phyloP scores from a whole-genome alignment of 805 yeast species.

The Lachancea quebecensis region DNA sequence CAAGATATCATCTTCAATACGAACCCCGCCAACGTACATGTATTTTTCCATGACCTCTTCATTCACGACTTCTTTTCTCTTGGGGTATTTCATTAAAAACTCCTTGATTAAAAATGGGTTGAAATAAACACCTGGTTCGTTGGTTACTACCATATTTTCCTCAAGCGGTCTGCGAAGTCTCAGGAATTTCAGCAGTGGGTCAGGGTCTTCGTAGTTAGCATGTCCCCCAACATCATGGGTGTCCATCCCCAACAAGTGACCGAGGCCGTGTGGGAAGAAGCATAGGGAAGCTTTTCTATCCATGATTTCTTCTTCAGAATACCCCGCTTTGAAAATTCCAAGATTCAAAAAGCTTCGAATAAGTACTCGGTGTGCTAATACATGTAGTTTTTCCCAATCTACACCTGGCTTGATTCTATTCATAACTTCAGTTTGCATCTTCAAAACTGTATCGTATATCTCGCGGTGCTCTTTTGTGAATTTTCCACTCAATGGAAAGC shows the following conservation, averaged over 20 bases:
- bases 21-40: constrained; percentile 91
- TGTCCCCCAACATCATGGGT: constrained; percentile 93
- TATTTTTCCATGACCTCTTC: constrained; percentile 63
- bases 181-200: constrained; percentile 67
- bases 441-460: constrained; percentile 69
- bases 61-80: constrained; percentile 53
- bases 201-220: constrained; percentile 78
- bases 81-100: constrained; percentile 40
- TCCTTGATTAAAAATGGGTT: constrained; percentile 73
- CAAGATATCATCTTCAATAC: constrained; percentile 89
- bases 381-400: constrained; percentile 78
- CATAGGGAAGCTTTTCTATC: constrained; percentile 64
- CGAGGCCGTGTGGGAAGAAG: constrained; percentile 93
- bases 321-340: constrained; percentile 65
- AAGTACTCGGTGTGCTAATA: constrained; percentile 70
- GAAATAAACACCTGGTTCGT: constrained; percentile 93
- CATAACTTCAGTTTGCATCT: constrained; percentile 77
- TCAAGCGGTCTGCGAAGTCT: constrained; percentile 70
- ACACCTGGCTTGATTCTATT: constrained; percentile 72
- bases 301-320: constrained; percentile 56
- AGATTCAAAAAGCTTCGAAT: constrained; percentile 62
- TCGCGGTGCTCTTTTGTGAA: constrained; percentile 85
- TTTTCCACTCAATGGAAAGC: constrained; percentile 85
- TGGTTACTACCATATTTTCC: constrained; percentile 80
- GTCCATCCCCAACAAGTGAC: constrained; percentile 90